phyloP scores from a whole-genome alignment of 106 monocot genomes.

The Posidonia australis region DNA sequence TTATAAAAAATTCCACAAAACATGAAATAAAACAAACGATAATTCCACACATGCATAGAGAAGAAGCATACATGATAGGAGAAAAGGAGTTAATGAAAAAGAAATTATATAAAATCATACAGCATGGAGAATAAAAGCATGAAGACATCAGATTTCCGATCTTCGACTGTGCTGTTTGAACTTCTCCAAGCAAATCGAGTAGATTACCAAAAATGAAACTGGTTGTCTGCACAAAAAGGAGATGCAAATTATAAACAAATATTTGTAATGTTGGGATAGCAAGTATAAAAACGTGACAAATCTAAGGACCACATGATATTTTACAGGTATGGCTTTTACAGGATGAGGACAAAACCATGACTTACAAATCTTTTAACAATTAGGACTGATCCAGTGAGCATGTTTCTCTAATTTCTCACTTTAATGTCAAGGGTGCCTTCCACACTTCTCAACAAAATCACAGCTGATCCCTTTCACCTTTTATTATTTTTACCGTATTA shows the following conservation, averaged over 20 bases:
- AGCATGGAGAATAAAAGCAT: not conserved
- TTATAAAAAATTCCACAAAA: too few species aligned
- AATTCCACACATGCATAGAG: too few species aligned
- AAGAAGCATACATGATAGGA: too few species aligned
- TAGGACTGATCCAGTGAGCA: too few species aligned
- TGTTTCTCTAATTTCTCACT: too few species aligned
- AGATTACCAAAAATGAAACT: conserved; percentile 18
- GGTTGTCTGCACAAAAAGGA: conserved; percentile 7
- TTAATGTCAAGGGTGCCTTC: too few species aligned
- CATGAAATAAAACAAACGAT: too few species aligned
- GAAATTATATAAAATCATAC: conserved; percentile 3
- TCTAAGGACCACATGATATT: not conserved
- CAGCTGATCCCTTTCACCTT: too few species aligned
- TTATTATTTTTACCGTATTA: too few species aligned
- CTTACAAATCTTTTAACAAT: too few species aligned
- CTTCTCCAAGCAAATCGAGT: conserved; percentile 12
- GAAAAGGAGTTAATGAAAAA: not conserved
- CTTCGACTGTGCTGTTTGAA: conserved; percentile 5
- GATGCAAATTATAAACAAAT: not conserved
- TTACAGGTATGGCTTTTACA: not conserved
- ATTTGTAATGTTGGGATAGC: not conserved
- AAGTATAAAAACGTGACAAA: not conserved
- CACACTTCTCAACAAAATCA: too few species aligned
- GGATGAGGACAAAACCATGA: not conserved
- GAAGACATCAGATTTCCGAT: conserved; percentile 7